Evolutionary conservation across 2,329 filamentous ascomycete genomes (phyloP), one percentile per base, ranked within the genome.

Genomic region (Onygenales sp.): DNA sequence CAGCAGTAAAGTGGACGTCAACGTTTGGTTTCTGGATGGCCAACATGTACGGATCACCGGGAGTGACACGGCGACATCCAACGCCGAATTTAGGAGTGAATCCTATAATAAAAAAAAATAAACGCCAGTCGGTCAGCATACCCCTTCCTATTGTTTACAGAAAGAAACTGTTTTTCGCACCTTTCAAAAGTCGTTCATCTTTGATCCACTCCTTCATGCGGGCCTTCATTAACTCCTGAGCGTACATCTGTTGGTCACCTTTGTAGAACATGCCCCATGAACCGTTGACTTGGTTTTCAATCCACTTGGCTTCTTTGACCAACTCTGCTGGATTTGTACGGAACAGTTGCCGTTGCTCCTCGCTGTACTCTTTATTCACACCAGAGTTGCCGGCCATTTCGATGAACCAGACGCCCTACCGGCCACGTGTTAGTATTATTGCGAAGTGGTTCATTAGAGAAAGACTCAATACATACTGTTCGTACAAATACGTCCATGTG

Each of bases 151-250:
- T 27, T 27, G 21, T 27, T 5, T 27, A 27, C 21, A 27, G 21
- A 27, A 27, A 27, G 48, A 47, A 11, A 31, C n/a, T 5, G 3
- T 39, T 45, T 21, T 4, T n/a, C 39, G 47, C 13, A 58, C 74
- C 74, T 51, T 77, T 61, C 2, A 77, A 60, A 27, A 79, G 64
- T 9, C 76, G 65, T 55, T 77, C 66, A 54, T 79, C 76, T 56
- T 76, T 77, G 60, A 80, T 76, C 51, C 69, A 71, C 55, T 78
- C 74, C 10, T 65, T 67, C 76, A 78, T 79, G 11, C 74, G 67
- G 3, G 64, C 61, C 27, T 60, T 60, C 53, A 77, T 74, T 4
- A 68, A 42, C 43, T 69, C 59, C 54, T 73, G 68, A 1, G 63
- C 67, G 13, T 56, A 56, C 10, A 67, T 67, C 55, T 79, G 77